Evolutionary conservation across 164 flowering plant genomes (phyloP).

Genomic region (Annona squamosa): DNA sequence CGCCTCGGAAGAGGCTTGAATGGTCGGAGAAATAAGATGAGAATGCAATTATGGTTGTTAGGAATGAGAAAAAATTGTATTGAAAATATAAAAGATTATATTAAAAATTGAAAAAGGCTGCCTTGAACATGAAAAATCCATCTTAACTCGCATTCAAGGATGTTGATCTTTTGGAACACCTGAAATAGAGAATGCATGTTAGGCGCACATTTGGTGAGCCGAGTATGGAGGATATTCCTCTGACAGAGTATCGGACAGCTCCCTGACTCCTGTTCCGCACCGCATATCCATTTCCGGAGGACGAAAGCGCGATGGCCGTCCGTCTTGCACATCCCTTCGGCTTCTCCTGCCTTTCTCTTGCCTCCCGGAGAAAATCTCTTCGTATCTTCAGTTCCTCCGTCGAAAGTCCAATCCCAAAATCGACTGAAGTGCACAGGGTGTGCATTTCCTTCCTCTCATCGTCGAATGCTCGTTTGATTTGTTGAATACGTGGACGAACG

Average conservation of each 20-base stretch:
- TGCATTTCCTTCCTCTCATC: background rate
- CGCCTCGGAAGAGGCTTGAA: too few species aligned
- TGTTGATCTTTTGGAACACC: too few species aligned
- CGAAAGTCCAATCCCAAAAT: conserved; percentile 1
- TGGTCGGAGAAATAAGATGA: too few species aligned
- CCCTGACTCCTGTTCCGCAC: background rate
- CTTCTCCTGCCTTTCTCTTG: conserved; percentile 5
- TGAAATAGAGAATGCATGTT: background rate
- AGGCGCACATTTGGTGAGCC: background rate
- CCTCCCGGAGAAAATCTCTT: conserved; percentile 2
- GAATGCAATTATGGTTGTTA: too few species aligned
- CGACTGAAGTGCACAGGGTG: conserved; percentile 14
- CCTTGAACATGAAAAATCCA: too few species aligned
- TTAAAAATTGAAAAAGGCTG: too few species aligned
- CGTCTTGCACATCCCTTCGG: conserved; percentile 7
- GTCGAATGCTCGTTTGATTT: background rate
- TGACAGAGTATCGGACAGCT: background rate
- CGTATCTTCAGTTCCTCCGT: conserved; percentile 10
- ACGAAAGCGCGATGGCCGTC: conserved; percentile 13
- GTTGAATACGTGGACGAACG: background rate
- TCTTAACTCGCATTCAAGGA: too few species aligned
- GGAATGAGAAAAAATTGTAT: too few species aligned
- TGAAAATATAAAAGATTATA: too few species aligned
- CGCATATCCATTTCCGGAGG: background rate
- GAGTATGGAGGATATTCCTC: background rate